Evolutionary conservation across 768 basidiomycete genomes (phyloP), one percentile per base, ranked within the genome.

Genomic region (Russula vinacea): DNA sequence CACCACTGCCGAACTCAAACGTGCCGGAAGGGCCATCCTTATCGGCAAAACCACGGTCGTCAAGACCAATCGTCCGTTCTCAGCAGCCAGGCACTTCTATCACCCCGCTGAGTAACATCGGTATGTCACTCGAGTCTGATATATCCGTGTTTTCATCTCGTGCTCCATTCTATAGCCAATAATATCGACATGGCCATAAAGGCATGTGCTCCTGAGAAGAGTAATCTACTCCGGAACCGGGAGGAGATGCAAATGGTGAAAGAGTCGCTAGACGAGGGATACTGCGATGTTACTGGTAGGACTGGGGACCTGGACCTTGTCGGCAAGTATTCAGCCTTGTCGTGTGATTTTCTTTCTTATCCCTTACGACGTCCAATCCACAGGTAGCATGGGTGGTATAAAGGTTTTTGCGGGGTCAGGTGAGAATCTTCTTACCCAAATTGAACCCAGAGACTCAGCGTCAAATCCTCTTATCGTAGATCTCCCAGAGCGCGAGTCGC

Each of bases 231-330:
- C 11, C 79, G 78, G 56, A 90, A 89, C 71, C 76, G 84, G 52
- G 79, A 87, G 70, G 78, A 84, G 47, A 88, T 92, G 87, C 82
- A 83, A 63, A 77, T 80, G 54, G 83, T 94, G 37, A 87, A 83
- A 67, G 90, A 92, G 71, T 84, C 85, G 9, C 70, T 89, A n/a
- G 79, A 90, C 66, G 89, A 91, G 66, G 87, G 89, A 3, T 94
- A 93, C 70, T 93, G 92, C 67, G 92, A 94, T 73, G 74, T 86
- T 14, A 87, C 86, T 56, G 90, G 88, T 1, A 77, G 81, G 50
- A 78, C 78, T 19, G 83, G 82, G 9, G 82, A 90, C 70, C 74
- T 93, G 58, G 79, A 77, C 37, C 73, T 81, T 47, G 77, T 86
- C 22, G 90, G 89, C 85, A 66, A 52, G 81, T 62, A 69, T 47